Conservation (phyloP, 2,329 filamentous ascomycete species). For the Cordyceps cicadae region DNA sequence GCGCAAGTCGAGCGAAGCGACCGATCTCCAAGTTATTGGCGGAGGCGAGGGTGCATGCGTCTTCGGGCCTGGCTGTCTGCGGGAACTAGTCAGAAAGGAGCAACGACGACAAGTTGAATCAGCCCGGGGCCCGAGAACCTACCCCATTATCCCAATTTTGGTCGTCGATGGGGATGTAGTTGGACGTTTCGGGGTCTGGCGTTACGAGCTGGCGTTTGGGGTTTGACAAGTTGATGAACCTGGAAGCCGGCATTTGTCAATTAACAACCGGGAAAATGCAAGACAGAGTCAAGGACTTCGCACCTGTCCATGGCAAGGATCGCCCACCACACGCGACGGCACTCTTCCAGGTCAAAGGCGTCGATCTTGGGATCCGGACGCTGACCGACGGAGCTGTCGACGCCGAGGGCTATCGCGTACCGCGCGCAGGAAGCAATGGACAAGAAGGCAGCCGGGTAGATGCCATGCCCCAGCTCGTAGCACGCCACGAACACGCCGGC, state of each 20-base stretch:
- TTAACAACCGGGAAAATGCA: neutral
- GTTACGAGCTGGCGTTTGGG: constrained; percentile 12
- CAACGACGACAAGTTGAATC: neutral
- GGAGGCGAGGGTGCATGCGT: constrained; percentile 8
- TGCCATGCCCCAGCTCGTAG: constrained; percentile 13
- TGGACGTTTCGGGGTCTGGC: constrained; percentile 11
- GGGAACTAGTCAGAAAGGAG: neutral
- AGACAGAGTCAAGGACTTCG: neutral
- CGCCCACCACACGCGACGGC: constrained; percentile 14
- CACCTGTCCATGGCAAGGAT: constrained; percentile 14
- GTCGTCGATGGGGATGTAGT: constrained; percentile 12
- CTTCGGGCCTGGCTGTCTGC: neutral
- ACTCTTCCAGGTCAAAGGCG: constrained; percentile 13
- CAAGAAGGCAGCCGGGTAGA: constrained; percentile 12
- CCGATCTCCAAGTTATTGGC: constrained; percentile 11
- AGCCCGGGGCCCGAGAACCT: neutral
- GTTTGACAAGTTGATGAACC: constrained; percentile 11
- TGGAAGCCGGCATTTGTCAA: neutral
- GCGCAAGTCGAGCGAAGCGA: constrained; percentile 15
- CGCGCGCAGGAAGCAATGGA: constrained; percentile 13
- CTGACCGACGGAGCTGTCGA: constrained; percentile 10
- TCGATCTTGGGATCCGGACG: neutral
- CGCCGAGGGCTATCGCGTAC: constrained; percentile 10
- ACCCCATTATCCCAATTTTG: constrained; percentile 12
- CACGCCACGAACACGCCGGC: constrained; percentile 11